These are phyloP conservation scores for Closterium sp. DNA, from an alignment of 139 green algal species.

Conservation along the genomic window DNA sequence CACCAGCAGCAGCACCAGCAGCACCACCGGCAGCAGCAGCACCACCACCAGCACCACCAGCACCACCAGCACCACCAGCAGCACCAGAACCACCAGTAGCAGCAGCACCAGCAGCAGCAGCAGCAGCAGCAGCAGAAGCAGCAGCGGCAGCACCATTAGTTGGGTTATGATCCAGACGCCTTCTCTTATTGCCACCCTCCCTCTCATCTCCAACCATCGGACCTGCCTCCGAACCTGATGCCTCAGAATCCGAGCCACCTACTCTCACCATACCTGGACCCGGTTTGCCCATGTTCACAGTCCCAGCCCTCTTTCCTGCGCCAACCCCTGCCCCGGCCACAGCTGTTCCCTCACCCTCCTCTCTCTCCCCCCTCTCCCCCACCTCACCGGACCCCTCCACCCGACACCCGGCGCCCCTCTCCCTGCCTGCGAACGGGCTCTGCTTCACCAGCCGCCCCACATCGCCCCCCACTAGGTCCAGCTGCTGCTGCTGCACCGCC, in stretches of 20 bases:
- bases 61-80: too few relatives aligned
- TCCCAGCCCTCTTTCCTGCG: background rate
- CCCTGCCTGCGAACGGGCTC: background rate
- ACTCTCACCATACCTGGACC: background rate
- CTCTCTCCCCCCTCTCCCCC: background rate
- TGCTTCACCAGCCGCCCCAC: background rate
- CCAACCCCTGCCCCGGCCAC: background rate
- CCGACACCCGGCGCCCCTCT: background rate
- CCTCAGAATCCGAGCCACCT: background rate
- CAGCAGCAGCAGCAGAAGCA: too few relatives aligned
- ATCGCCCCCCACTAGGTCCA: background rate
- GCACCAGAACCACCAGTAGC: too few relatives aligned
- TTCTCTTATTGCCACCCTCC: background rate
- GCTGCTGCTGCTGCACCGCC: background rate
- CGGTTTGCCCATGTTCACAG: background rate
- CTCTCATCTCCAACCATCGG: background rate
- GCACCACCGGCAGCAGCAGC: too few relatives aligned
- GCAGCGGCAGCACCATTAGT: too few relatives aligned
- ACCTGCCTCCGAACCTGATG: background rate
- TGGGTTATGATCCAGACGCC: background rate
- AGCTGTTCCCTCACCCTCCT: background rate
- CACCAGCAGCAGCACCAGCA: too few relatives aligned
- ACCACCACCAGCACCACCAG: too few relatives aligned
- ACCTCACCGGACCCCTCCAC: background rate
- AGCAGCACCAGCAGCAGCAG: too few relatives aligned